Percentiles rank a stretch among this genome's conserved stretches.
Conservation (phyloP, 345 rosid species). For the Citrus reticulata region DNA sequence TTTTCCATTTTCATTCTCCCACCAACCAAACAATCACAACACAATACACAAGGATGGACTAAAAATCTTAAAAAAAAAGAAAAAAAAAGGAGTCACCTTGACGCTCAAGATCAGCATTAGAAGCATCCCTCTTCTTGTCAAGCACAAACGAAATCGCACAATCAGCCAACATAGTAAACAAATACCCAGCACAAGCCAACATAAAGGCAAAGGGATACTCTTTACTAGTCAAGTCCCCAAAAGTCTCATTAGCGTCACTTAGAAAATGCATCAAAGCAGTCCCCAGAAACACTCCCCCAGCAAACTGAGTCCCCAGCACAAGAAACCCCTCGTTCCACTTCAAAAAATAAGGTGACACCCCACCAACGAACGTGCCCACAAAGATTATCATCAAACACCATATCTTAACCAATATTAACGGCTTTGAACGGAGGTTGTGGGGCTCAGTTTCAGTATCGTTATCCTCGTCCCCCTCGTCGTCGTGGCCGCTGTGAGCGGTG, state of each 20-base stretch:
- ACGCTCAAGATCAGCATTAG: conserved; percentile 42
- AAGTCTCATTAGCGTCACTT: conserved; percentile 71
- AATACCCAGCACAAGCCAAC: conserved; percentile 74
- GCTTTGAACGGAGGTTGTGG: conserved; percentile 42
- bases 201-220: conserved; percentile 82
- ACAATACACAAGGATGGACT: not conserved
- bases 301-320: conserved; percentile 78
- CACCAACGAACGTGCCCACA: conserved; percentile 58
- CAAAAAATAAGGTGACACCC: conserved; percentile 74
- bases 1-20: not conserved
- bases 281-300: conserved; percentile 83
- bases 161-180: conserved; percentile 78
- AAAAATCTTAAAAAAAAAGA: not conserved
- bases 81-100: conserved; percentile 36
- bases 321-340: conserved; percentile 78
- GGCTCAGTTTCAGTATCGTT: conserved; percentile 13
- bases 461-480: conserved; percentile 26
- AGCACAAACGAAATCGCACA: conserved; percentile 44
- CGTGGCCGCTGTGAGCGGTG: conserved; percentile 45
- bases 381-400: conserved; percentile 65
- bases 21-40: conserved; percentile 1
- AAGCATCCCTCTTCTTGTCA: conserved; percentile 25
- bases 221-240: conserved; percentile 43
- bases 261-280: conserved; percentile 87
- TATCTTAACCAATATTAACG: conserved; percentile 53